Evolutionary conservation across 805 yeast species (phyloP).

Genomic region (Clavispora phyllophila): DNA sequence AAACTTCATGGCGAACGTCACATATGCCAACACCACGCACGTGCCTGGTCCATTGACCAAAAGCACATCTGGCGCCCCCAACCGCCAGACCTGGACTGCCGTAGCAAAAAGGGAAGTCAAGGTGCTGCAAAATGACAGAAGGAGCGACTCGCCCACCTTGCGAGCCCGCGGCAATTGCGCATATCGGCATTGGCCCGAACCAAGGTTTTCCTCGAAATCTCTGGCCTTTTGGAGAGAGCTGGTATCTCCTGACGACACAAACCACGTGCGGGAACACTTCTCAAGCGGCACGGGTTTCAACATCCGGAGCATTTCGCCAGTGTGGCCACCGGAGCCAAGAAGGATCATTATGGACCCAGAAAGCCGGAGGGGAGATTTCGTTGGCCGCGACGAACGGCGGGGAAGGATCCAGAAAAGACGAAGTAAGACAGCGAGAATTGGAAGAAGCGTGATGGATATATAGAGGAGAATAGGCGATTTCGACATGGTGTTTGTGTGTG

Average conservation of each 20-base stretch:
- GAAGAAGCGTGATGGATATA: background rate
- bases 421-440: conserved; percentile 1
- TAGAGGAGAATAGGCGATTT: background rate
- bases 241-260: conserved; percentile 47
- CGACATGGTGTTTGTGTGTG: background rate
- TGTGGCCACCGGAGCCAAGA: conserved; percentile 96
- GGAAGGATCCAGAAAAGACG: conserved; percentile 10
- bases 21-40: conserved; percentile 61
- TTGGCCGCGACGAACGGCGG: conserved; percentile 1
- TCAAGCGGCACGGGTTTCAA: conserved; percentile 35
- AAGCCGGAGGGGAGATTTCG: background rate
- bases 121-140: conserved; percentile 45
- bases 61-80: conserved; percentile 40
- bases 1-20: conserved; percentile 47
- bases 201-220: conserved; percentile 25
- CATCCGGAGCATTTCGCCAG: conserved; percentile 89
- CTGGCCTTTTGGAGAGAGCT: conserved; percentile 41
- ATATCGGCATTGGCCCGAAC: conserved; percentile 13
- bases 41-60: conserved; percentile 82
- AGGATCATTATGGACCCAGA: conserved; percentile 41
- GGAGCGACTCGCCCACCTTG: conserved; percentile 49
- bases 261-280: conserved; percentile 31
- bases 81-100: conserved; percentile 18
- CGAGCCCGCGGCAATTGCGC: conserved; percentile 52
- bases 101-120: conserved; percentile 30